Base-by-base conservation (phyloP, 805 yeast genomes). In the Suhomyces sp. region DNA sequence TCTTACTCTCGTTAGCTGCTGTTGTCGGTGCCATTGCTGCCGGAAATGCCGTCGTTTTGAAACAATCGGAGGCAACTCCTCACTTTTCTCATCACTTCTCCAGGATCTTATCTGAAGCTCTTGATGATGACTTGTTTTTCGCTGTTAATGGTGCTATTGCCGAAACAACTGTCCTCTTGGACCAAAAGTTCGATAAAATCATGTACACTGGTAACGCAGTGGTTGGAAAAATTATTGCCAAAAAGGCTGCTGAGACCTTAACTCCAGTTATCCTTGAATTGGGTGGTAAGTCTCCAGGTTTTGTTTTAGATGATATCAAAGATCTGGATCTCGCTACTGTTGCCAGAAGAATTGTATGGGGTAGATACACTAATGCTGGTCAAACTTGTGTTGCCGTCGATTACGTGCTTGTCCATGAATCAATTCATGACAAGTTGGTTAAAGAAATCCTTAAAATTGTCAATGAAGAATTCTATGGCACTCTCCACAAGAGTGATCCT, bases 321-420 rank as follows among this genome's bases (percentile, higher is more conserved):
- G 66, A 68, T 38, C 53, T 47, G n/a, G 68, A 76, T 38, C 47
- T 79, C 23, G 51, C 60, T 7, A 57, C 63, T 1, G 44, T 70
- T 26, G 67, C 88, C 17, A 72, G 72, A 44, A 75, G 97, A 59
- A 62, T 87, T 11, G 71, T 74, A 1, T 86, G 93, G 85, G 91
- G 90, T 12, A 77, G 82, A 47, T 82, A 81, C 53, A 62, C 76
- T 20, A 91, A 88, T 54, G 76, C 84, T 12, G 98, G 98, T 12
- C 98, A 90, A 64, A 80, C 93, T 2, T 90, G 97, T 65, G 84
- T 87, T 25, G 85, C 95, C 7, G 83, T 90, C 6, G 98, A 91
- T 62, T 90, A 88, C 52, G 63, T 83, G 4, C 50, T 87, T 28
- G 83, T 79, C n/a, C 87, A 83, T 39, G 76, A 70, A 37, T 56